Conservation (phyloP, 352 stramenopile genomes). For the Lagenidium giganteum region DNA sequence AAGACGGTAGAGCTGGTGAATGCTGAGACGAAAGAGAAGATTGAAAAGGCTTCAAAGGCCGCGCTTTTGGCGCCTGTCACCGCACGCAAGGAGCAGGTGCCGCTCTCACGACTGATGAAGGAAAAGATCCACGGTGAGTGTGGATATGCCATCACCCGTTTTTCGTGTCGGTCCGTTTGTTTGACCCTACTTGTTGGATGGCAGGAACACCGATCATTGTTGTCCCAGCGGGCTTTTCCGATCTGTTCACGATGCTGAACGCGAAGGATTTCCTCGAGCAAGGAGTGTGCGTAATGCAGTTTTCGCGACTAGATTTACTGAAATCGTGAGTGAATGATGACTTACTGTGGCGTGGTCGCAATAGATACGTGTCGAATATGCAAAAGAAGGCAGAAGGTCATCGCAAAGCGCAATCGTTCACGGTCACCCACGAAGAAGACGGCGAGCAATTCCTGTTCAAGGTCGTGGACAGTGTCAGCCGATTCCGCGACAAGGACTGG, state of each 20-base stretch:
- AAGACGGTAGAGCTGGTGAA: constrained; percentile 79
- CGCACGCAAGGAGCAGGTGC: constrained; percentile 56
- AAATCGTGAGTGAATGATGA: background rate
- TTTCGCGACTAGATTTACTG: background rate
- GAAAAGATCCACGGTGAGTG: constrained; percentile 64
- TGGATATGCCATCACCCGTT: background rate
- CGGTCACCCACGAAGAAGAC: constrained; percentile 78
- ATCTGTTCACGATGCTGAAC: constrained; percentile 88
- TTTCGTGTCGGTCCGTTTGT: background rate
- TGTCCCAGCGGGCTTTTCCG: constrained; percentile 80
- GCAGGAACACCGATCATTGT: constrained; percentile 89
- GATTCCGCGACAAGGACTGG: constrained; percentile 87
- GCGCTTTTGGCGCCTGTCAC: constrained; percentile 38
- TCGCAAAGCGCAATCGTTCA: constrained; percentile 78
- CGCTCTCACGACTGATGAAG: constrained; percentile 61
- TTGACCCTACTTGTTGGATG: background rate
- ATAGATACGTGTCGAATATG: constrained; percentile 57
- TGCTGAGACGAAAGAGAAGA: constrained; percentile 83
- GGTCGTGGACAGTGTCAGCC: constrained; percentile 81
- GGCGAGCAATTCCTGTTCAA: constrained; percentile 84
- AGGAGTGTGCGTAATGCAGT: constrained; percentile 62
- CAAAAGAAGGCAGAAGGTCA: constrained; percentile 84
- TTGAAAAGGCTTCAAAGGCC: constrained; percentile 77
- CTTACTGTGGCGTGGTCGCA: background rate
- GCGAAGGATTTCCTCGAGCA: constrained; percentile 85